Evolutionary conservation across 2,329 filamentous ascomycete species (phyloP), one percentile per base, ranked within the genome.

Genomic region (Aspergillus nomiae): DNA sequence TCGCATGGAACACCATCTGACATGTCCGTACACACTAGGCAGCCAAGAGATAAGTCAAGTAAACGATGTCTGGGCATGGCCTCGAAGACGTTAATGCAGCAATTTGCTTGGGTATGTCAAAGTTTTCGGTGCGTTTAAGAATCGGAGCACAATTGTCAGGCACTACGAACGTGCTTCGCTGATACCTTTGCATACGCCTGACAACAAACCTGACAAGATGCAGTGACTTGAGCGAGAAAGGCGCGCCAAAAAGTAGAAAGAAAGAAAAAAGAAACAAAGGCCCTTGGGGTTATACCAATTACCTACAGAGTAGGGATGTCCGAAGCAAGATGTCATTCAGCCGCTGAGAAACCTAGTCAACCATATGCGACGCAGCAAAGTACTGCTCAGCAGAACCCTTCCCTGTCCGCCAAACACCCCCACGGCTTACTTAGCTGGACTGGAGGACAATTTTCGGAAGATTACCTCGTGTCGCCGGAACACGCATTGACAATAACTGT

Each of bases 391-490:
- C 32, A 38, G 11, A 21, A 12, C 51, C 34, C n/a, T 55, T 55
- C 51, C 51, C 34, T 55, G 51, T 38, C n/a, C 24, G 7, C 9
- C 12, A 8, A 19, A n/a, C 24, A 11, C 8, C 30, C 30, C 30
- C 56, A 41, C 36, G 16, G 36, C 36, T 41, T 38, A 38, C 36
- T 11, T 41, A 36, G 57, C 46, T 48, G 32, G n/a, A 64, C 53
- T 54, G 58, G n/a, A 65, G 55, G 61, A 59, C 57, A 61, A 58
- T 65, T 63, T 58, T 65, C 68, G 67, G 68, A 66, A 64, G 38
- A 66, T 67, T 70, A 62, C 43, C 53, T 64, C 54, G 61, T 67
- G 55, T 63, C 58, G 62, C 62, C 63, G 59, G 60, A 63, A 64
- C 32, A 64, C 59, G 59, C 56, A 61, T 53, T 57, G 46, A 51